Evolutionary conservation across 1,284 basidiomycete species (phyloP).

Genomic region (Cryptococcus sp.): DNA sequence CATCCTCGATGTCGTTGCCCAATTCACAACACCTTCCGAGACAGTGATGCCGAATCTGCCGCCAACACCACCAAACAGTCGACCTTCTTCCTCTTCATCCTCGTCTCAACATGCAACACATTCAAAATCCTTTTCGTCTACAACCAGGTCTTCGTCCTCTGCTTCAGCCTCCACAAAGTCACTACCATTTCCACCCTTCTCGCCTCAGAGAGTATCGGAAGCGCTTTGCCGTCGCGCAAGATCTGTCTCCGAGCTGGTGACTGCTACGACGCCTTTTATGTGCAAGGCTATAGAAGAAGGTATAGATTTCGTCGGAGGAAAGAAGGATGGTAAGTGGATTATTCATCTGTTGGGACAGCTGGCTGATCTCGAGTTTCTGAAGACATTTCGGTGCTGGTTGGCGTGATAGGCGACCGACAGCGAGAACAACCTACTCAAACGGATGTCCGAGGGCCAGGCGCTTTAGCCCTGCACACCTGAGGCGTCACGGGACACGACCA

Average conservation of each 20-base stretch:
- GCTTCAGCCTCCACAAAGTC: constrained; percentile 4
- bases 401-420: constrained; percentile 46
- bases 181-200: constrained; percentile 46
- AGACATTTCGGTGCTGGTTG: constrained; percentile 51
- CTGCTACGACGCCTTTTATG: constrained; percentile 59
- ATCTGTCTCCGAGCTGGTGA: constrained; percentile 56
- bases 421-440: neutral
- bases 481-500: neutral
- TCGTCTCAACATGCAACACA: constrained; percentile 1
- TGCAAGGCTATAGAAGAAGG: constrained; percentile 60
- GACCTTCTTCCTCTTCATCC: constrained; percentile 14
- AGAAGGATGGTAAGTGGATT: constrained; percentile 42
- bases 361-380: neutral
- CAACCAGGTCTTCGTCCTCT: constrained; percentile 39
- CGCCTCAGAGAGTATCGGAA: constrained; percentile 58
- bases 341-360: neutral
- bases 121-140: constrained; percentile 11
- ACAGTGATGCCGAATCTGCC: neutral
- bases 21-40: constrained; percentile 58
- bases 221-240: constrained; percentile 57
- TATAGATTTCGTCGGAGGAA: constrained; percentile 55
- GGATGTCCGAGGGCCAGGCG: neutral
- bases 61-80: constrained; percentile 20
- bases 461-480: constrained; percentile 14
- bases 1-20: constrained; percentile 80